These are phyloP conservation scores for Colletotrichum sp. DNA, from an alignment of 2,329 filamentous ascomycete species.

Conservation along the genomic window DNA sequence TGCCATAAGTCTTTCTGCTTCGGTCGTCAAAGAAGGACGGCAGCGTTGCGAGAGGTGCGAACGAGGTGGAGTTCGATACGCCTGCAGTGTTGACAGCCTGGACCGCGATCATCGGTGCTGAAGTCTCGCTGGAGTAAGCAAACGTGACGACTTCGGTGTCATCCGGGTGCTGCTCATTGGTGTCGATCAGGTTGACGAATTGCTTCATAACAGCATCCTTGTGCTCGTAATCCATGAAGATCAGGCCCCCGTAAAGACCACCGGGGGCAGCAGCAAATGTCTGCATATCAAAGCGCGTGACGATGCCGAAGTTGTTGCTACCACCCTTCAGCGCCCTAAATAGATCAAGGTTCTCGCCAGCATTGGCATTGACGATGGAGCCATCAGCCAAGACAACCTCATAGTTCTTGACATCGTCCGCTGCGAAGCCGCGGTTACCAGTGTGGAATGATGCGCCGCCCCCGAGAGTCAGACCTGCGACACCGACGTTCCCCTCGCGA, in stretches of 20 bases:
- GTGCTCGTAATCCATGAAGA: background rate
- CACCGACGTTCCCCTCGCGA: conserved; percentile 23
- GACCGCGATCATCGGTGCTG: background rate
- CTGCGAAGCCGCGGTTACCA: conserved; percentile 31
- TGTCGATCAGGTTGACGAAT: background rate
- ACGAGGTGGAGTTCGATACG: background rate
- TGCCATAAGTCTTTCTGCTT: background rate
- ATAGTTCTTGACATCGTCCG: conserved; percentile 45
- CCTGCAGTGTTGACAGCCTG: background rate
- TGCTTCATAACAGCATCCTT: background rate
- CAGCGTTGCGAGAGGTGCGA: background rate
- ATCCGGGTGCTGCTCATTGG: background rate
- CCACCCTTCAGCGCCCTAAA: conserved; percentile 54
- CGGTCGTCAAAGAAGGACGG: background rate
- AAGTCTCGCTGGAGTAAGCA: background rate
- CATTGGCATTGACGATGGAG: conserved; percentile 43
- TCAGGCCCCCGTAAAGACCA: background rate
- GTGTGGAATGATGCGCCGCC: conserved; percentile 24
- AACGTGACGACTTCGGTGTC: background rate
- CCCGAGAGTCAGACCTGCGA: conserved; percentile 33
- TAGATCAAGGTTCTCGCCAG: conserved; percentile 40
- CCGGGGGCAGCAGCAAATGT: background rate
- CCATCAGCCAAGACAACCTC: conserved; percentile 51
- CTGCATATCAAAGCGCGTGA: conserved; percentile 34
- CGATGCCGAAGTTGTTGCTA: conserved; percentile 50